phyloP scores from a whole-genome alignment of 768 basidiomycete species.

The Cystoderma amianthinum region DNA sequence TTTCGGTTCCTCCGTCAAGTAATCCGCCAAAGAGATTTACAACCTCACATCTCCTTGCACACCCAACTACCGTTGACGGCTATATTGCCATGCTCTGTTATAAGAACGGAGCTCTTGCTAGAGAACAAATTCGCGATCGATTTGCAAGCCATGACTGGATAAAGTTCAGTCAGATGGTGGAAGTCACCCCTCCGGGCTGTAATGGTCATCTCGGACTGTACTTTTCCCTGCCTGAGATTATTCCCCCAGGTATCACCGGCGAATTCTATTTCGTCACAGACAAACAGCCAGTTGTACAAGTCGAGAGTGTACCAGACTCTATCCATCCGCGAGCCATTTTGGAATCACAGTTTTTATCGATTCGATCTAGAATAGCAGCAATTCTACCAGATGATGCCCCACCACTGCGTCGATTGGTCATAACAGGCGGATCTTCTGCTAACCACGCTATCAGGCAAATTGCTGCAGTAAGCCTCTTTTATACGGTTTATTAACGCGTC shows the following conservation, averaged over 20 bases:
- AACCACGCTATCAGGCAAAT: conserved; percentile 70
- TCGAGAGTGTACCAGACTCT: conserved; percentile 31
- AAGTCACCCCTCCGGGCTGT: conserved; percentile 47
- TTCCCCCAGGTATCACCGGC: conserved; percentile 73
- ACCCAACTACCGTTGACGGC: conserved; percentile 52
- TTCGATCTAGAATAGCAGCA: conserved; percentile 61
- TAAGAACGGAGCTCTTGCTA: conserved; percentile 81
- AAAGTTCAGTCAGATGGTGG: conserved; percentile 61
- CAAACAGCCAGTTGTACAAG: conserved; percentile 15
- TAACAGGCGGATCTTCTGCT: conserved; percentile 74
- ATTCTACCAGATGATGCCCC: conserved; percentile 57
- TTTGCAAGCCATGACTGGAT: conserved; percentile 60
- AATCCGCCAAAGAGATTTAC: conserved; percentile 63
- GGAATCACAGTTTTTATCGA: conserved; percentile 81
- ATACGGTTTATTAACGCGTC: conserved; percentile 1
- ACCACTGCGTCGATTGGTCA: conserved; percentile 57
- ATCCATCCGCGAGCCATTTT: conserved; percentile 72
- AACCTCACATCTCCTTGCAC: conserved; percentile 68
- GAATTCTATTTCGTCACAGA: conserved; percentile 44
- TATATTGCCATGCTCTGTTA: conserved; percentile 91
- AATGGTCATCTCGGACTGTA: conserved; percentile 64
- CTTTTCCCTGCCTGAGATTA: conserved; percentile 84
- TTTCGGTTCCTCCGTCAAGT: conserved; percentile 64
- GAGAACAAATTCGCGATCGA: conserved; percentile 68
- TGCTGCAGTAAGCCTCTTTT: conserved; percentile 39